Conservation (phyloP, 495 filamentous ascomycete species). For the Sabuloglossum arenarium region DNA sequence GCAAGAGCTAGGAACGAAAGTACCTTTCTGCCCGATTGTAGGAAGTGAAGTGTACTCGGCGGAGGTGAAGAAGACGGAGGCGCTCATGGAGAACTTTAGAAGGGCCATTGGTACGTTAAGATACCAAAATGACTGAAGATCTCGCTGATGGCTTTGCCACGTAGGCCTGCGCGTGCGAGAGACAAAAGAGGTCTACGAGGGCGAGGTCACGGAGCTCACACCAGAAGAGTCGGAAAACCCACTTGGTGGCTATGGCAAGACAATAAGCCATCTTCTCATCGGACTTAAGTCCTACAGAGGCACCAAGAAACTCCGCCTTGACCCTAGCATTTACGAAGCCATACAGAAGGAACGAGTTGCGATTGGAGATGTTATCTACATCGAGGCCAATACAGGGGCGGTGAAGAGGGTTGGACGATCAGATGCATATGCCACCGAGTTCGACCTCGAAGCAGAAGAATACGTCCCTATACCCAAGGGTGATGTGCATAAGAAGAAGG, state of each 20-base stretch:
- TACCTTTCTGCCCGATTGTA: slow-evolving; percentile 92
- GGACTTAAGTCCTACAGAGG: slow-evolving; percentile 79
- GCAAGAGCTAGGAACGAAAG: slow-evolving; percentile 89
- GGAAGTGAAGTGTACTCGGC: slow-evolving; percentile 93
- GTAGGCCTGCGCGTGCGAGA: slow-evolving; percentile 73
- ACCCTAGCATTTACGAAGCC: slow-evolving; percentile 95
- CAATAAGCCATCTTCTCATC: slow-evolving; percentile 76
- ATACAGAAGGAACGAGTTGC: slow-evolving; percentile 96
- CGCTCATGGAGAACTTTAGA: slow-evolving; percentile 96
- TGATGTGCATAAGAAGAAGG: slow-evolving; percentile 99
- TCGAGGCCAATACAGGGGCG: slow-evolving; percentile 92
- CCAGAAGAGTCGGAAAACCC: slow-evolving; percentile 97
- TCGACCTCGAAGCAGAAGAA: slow-evolving; percentile 94
- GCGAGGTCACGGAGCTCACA: slow-evolving; percentile 87
- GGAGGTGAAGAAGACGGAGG: slow-evolving; percentile 97
- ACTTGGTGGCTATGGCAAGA: slow-evolving; percentile 85
- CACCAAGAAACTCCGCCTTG: slow-evolving; percentile 88
- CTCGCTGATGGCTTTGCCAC: background rate
- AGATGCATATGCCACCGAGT: slow-evolving; percentile 93
- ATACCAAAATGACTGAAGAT: background rate
- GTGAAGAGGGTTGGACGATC: slow-evolving; percentile 90
- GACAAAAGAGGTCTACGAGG: slow-evolving; percentile 96
- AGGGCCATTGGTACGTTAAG: slow-evolving; percentile 56
- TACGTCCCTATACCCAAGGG: slow-evolving; percentile 97
- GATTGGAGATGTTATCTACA: slow-evolving; percentile 93